These are phyloP conservation scores for Pyrus hybrid DNA, from an alignment of 331 rosid genomes.

Conservation along the genomic window DNA sequence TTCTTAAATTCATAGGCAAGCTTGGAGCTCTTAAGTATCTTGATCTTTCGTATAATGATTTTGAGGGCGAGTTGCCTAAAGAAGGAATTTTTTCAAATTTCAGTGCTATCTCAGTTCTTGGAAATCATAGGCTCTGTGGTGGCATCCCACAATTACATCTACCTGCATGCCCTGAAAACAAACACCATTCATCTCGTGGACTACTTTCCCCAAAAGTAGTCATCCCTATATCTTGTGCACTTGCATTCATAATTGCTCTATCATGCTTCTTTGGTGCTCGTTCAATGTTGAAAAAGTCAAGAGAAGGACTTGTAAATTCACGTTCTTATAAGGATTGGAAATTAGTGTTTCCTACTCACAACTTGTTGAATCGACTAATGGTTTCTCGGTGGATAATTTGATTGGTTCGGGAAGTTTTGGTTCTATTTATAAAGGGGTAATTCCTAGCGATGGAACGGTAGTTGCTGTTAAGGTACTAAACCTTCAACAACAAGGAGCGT, in stretches of 20 bases:
- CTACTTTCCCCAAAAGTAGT: neutral
- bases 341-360: no score
- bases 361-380: no score
- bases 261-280: neutral
- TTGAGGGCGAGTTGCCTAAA: neutral
- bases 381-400: no score
- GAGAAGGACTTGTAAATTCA: neutral
- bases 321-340: neutral
- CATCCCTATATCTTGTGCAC: neutral
- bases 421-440: neutral
- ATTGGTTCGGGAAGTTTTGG: neutral
- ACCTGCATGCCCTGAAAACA: neutral
- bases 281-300: neutral
- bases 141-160: neutral
- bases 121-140: neutral
- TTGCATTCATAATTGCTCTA: neutral
- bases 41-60: slow-evolving; percentile 22
- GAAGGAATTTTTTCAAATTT: neutral
- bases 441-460: neutral
- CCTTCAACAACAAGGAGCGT: slow-evolving; percentile 40
- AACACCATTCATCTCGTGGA: neutral
- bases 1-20: no score
- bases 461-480: slow-evolving; percentile 30
- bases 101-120: neutral
- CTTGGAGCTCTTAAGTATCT: no score